Evolutionary conservation across 2,329 filamentous ascomycete genomes (phyloP), one percentile per base, ranked within the genome.

Genomic region (Fusarium nygamai): DNA sequence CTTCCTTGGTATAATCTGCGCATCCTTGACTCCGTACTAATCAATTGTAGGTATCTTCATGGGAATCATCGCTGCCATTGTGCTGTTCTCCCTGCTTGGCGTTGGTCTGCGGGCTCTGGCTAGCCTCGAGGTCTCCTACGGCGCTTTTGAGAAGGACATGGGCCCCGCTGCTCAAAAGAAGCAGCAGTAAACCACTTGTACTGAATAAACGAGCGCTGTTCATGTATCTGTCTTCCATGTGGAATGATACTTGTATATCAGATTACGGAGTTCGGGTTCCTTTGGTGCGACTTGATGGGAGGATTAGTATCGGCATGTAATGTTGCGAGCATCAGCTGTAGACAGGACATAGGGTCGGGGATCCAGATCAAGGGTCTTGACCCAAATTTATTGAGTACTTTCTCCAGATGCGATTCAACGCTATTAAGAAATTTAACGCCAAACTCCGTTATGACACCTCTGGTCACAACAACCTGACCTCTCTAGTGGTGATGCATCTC

Each of bases 131-230:
- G 94, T 98, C 36, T 93, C 94, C 2, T 98, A 98, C 82, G 94
- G 93, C 72, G 95, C 96, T 4, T 99, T 98, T 81, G 96, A 97
- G 81, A 98, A 98, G 87, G 96, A 98, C 78, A 97, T 94, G 87
- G 94, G 95, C 0, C 94, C 94, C n/a, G 87, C 91, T 43, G 93
- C 93, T 38, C 94, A 97, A 84, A 97, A 95, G 90, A 97, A 94
- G 86, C 81, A 84, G 72, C 77, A 83, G 74, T 82, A 80, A 78
- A 75, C 46, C 50, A 44, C 24, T 51, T 69, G 59, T 58, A 63
- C 41, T 50, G 44, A 29, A 58, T 64, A 59, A 53, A 67, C 44
- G 63, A 61, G 61, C 47, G 64, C 56, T 73, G 68, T 69, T 58
- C 60, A 56, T 66, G 59, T 72, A 60, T 64, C 62, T 47, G 46